These are phyloP conservation scores for Xylaria sp. DNA, from an alignment of 2,329 filamentous ascomycete genomes.

Conservation along the genomic window DNA sequence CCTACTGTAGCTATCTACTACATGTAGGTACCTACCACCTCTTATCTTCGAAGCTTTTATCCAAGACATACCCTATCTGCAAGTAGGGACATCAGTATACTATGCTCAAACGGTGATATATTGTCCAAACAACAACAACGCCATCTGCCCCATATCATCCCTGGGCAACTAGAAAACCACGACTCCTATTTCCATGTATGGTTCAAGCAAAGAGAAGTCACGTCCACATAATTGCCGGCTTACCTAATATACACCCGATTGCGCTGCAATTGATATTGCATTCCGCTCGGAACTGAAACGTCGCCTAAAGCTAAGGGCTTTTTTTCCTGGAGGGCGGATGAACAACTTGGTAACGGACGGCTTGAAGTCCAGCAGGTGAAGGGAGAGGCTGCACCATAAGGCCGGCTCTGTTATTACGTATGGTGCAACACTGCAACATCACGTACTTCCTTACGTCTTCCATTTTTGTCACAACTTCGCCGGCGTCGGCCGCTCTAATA, in stretches of 20 bases:
- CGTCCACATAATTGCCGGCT: neutral
- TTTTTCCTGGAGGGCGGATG: neutral
- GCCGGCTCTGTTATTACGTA: neutral
- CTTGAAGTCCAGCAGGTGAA: neutral
- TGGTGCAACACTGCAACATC: neutral
- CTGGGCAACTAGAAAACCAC: neutral
- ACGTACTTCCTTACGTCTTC: neutral
- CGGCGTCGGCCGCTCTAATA: neutral
- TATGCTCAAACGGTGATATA: slow-evolving; percentile 8
- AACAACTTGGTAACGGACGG: neutral
- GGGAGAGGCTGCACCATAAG: neutral
- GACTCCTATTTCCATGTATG: neutral
- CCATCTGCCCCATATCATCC: neutral
- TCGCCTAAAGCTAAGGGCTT: neutral
- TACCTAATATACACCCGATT: neutral
- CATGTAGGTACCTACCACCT: too few relatives aligned
- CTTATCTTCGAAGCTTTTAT: too few relatives aligned
- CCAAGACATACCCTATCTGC: too few relatives aligned
- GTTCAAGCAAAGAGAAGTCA: neutral
- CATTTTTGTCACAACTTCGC: neutral
- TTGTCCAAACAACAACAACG: slow-evolving; percentile 9
- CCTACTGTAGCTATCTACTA: too few relatives aligned
- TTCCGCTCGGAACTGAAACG: neutral
- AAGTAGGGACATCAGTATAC: neutral
- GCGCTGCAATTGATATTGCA: neutral